Evolutionary conservation across 371 early-diverging fungal genomes (phyloP).

Genomic region (Mortierella sp.): DNA sequence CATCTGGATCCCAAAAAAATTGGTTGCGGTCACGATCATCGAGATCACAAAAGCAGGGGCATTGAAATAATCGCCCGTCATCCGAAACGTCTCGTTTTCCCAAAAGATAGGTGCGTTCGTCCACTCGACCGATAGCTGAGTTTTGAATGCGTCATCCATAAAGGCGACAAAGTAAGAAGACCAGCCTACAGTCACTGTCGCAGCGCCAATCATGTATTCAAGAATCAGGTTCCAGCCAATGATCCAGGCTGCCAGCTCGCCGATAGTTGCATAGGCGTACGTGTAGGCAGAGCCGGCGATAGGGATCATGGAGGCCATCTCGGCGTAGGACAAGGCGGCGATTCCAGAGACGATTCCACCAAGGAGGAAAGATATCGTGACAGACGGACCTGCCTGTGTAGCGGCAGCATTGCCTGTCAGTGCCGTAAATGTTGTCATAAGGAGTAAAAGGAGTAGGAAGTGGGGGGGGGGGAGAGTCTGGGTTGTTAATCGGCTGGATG

Average conservation of each 20-base stretch:
- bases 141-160: constrained; percentile 65
- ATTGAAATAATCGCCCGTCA: constrained; percentile 72
- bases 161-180: constrained; percentile 80
- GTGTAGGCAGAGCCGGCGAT: constrained; percentile 88
- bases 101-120: constrained; percentile 74
- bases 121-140: constrained; percentile 58
- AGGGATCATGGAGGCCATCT: constrained; percentile 86
- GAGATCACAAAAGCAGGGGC: constrained; percentile 78
- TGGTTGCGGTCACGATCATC: constrained; percentile 65
- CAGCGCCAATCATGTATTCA: constrained; percentile 84
- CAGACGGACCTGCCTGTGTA: constrained; percentile 81
- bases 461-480: not conserved
- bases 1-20: constrained; percentile 77
- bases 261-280: constrained; percentile 86
- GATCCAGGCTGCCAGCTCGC: constrained; percentile 85
- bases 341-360: constrained; percentile 78
- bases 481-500: no score
- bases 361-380: constrained; percentile 80
- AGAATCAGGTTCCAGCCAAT: constrained; percentile 90
- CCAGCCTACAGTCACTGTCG: constrained; percentile 79
- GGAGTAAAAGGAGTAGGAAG: constrained; percentile 19
- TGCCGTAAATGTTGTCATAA: constrained; percentile 70
- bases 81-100: constrained; percentile 56
- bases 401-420: constrained; percentile 80
- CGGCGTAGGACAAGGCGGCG: constrained; percentile 84